Percentiles rank a stretch among this genome's conserved stretches.
These are phyloP conservation scores for Cercospora sp. DNA, from an alignment of 2,329 filamentous ascomycete species.

Conservation along the genomic window DNA sequence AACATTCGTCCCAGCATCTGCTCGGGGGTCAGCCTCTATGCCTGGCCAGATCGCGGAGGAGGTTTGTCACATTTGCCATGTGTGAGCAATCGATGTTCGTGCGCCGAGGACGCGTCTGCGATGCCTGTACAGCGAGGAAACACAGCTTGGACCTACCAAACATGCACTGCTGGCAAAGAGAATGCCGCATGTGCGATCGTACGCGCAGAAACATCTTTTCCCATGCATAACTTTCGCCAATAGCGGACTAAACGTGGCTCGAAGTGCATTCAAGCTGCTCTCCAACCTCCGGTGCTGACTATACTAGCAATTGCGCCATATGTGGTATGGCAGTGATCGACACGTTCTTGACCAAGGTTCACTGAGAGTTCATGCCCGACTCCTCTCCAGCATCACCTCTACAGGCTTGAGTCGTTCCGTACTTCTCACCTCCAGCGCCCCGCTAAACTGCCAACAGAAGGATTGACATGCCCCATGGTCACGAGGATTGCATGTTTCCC, in stretches of 20 bases:
- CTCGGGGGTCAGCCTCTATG: background rate
- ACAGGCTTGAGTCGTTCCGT: background rate
- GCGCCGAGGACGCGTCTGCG: background rate
- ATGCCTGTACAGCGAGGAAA: background rate
- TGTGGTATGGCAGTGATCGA: background rate
- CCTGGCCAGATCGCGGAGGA: too few species aligned
- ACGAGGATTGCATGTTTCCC: background rate
- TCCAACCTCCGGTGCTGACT: background rate
- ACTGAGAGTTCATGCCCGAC: background rate
- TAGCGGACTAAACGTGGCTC: background rate
- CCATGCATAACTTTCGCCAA: background rate
- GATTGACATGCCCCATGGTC: background rate
- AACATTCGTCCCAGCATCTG: background rate
- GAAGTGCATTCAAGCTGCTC: background rate
- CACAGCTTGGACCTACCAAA: background rate
- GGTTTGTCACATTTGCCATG: background rate
- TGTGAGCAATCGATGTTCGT: background rate
- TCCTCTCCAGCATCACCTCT: background rate
- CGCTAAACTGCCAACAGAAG: background rate
- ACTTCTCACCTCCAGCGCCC: background rate
- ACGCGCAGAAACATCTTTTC: background rate
- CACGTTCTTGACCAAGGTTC: background rate
- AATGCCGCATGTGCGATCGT: background rate
- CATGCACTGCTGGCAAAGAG: background rate
- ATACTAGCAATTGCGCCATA: background rate